Evolutionary conservation across 1,139 yeast species (phyloP), one percentile per base, ranked within the genome.

Genomic region (Candida albicans): DNA sequence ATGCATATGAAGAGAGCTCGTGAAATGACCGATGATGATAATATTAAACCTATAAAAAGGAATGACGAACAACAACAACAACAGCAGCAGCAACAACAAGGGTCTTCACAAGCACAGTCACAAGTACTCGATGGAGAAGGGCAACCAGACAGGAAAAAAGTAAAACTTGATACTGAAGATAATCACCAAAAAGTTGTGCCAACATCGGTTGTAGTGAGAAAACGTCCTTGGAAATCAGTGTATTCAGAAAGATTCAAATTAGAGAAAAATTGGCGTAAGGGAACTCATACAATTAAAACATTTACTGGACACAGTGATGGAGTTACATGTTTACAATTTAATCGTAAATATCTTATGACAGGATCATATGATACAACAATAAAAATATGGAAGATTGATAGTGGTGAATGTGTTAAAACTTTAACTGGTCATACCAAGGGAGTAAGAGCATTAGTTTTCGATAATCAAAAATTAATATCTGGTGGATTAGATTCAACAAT

Each of bases 181-280:
- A 12, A 15, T 30, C 26, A 33, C 14, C 41, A 25, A 24, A 42
- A 18, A 27, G 4, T 8, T 27, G 8, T 27, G 4, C n/a, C 12
- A 7, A 3, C 32, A n/a, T 13, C 39, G 45, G 50, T 37, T 14
- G 47, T 50, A 10, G 53, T 61, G 24, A 61, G 56, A 41, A 73
- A 69, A 50, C 56, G 96, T 49, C 97, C 99, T 2, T 93, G 99
- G 99, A 93, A 93, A 60, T 87, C 88, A 4, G 96, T 93, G 22
- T 93, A 93, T 64, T 79, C 90, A 32, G 99, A 93, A 64, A 75
- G 99, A 35, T 91, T 79, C 65, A 84, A 83, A 61, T 88, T 93
- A 49, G 99, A 93, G 63, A 80, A 87, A 54, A 91, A 93, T 65
- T 93, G 99, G 99, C 75, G 99, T 47, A 84, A 84, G 52, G 97